Evolutionary conservation across 352 stramenopile species (phyloP).

Genomic region (Phytopythium mirpurense): DNA sequence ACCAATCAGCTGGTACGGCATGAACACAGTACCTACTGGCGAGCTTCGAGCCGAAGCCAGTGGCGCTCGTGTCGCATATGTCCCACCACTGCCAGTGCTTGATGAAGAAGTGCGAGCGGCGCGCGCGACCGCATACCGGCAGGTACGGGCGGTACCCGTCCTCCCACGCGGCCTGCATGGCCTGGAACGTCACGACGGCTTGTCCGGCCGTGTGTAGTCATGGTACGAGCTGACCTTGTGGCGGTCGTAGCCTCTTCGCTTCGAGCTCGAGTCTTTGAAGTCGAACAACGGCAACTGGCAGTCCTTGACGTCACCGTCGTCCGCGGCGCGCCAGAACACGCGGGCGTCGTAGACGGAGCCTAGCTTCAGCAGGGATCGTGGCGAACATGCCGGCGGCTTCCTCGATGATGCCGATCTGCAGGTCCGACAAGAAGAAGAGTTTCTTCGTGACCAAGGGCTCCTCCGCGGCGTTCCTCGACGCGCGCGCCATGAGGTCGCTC

Average conservation of each 20-base stretch:
- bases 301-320: conserved; percentile 40
- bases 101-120: conserved; percentile 64
- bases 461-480: conserved; percentile 69
- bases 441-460: conserved; percentile 88
- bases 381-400: conserved; percentile 79
- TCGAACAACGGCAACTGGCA: conserved; percentile 66
- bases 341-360: conserved; percentile 34
- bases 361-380: conserved; percentile 16
- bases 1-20: conserved; percentile 51
- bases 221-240: conserved; percentile 24
- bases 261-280: conserved; percentile 26
- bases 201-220: conserved; percentile 23
- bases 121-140: conserved; percentile 44
- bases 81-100: conserved; percentile 61
- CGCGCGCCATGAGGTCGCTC: conserved; percentile 85
- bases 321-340: conserved; percentile 46
- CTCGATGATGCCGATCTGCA: conserved; percentile 87
- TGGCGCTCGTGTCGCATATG: conserved; percentile 24
- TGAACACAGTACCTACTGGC: conserved; percentile 31
- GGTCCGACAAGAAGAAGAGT: conserved; percentile 87
- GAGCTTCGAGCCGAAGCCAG: conserved; percentile 34
- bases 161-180: conserved; percentile 37
- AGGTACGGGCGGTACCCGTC: conserved; percentile 65
- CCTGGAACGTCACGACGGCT: conserved; percentile 38
- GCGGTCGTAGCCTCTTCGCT: conserved; percentile 22